Evolutionary conservation across 768 basidiomycete species (phyloP), one percentile per base, ranked within the genome.

Genomic region (Kwoniella heveanensis): DNA sequence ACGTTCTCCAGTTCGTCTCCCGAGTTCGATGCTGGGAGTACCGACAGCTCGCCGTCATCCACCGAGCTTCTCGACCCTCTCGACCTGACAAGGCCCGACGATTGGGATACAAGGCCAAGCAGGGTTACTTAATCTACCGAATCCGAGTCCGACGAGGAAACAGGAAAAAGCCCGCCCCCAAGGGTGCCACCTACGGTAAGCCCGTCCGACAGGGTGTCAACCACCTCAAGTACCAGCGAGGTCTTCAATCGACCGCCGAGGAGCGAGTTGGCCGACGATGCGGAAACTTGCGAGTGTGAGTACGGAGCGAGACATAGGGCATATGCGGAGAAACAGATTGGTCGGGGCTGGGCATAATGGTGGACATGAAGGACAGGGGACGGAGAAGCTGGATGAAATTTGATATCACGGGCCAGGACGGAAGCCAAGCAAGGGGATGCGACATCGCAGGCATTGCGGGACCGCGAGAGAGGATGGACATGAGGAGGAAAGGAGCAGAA

Each of bases 151-250:
- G 96, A 76, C 87, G 94, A 68, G 96, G 96, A 80, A 97, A 97
- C 87, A 88, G 96, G 84, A 99, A 99, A 85, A 96, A 93, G 86
- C 93, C 90, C 67, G 95, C 90, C 65, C 90, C 90, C 76, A 99
- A 99, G 86, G 96, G 95, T 92, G 95, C 95, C 56, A 98, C 95
- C 79, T 98, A 87, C 82, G 96, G 96, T 82, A 99, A 99, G 83
- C 96, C 96, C 82, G 94, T 96, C 69, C 90, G 90, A 81, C 96
- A 98, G 85, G 96, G 74, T 71, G 91, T 98, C 77, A 98, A 95
- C 85, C 94, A 99, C 81, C 86, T 99, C 83, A 99, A 99, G 83
- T 91, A 86, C 85, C 95, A 97, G 83, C 88, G 95, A 67, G 87
- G 92, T 67, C 84, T 97, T 78, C 88, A 90, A 81, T 89, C 90